These are phyloP conservation scores for Diplodia seriata DNA, from an alignment of 2,329 filamentous ascomycete genomes.

Conservation along the genomic window DNA sequence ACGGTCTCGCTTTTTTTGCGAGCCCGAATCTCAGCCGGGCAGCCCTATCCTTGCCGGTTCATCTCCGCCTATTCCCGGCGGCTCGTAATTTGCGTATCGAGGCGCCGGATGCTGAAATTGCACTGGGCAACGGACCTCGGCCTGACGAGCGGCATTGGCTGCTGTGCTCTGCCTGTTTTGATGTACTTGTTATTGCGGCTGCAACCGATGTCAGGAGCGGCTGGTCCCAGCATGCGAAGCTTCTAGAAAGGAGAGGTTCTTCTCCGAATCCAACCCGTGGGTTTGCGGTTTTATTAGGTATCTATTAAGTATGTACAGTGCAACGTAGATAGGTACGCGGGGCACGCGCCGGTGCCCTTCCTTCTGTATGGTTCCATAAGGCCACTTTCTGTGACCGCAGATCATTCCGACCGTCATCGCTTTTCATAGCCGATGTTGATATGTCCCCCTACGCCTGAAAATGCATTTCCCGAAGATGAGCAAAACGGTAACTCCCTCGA, in stretches of 20 bases:
- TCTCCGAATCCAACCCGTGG: background rate
- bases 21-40: background rate
- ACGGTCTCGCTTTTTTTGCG: background rate
- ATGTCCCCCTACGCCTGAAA: slow-evolving; percentile 8
- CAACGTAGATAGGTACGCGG: background rate
- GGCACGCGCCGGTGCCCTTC: background rate
- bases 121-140: slow-evolving; percentile 17
- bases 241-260: background rate
- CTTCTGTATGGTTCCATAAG: slow-evolving; percentile 6
- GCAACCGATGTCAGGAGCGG: background rate
- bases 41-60: background rate
- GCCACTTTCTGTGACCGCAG: slow-evolving; percentile 2
- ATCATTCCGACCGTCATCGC: slow-evolving; percentile 20
- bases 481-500: too few relatives aligned
- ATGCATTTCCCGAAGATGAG: slow-evolving; percentile 21
- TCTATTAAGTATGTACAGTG: slow-evolving; percentile 20
- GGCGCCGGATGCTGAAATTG: slow-evolving; percentile 15
- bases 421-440: slow-evolving; percentile 22
- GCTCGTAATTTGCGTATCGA: background rate
- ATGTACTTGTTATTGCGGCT: background rate
- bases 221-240: background rate
- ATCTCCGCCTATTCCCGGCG: slow-evolving; percentile 11
- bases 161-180: background rate
- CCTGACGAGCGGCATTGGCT: background rate
- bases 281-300: background rate